phyloP scores from a whole-genome alignment of 768 basidiomycete genomes.

The Cantharellus cinnabarinus region DNA sequence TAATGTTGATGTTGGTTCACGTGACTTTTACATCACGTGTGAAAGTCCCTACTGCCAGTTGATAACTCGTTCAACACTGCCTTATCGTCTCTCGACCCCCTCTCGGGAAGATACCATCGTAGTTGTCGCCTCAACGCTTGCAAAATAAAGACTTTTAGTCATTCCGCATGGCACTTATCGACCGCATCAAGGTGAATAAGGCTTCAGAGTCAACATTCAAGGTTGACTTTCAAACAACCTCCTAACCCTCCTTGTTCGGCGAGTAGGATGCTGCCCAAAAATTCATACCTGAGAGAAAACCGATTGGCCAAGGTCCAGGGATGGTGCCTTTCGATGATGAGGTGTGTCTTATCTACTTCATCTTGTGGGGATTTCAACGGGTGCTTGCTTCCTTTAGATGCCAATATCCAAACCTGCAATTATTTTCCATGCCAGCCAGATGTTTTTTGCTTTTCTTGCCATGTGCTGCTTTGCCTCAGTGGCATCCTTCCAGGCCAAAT shows the following conservation, averaged over 20 bases:
- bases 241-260: neutral
- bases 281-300: neutral
- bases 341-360: neutral
- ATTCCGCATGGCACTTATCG: neutral
- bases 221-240: neutral
- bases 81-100: neutral
- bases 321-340: neutral
- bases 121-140: neutral
- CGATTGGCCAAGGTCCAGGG: neutral
- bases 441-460: conserved; percentile 83
- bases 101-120: neutral
- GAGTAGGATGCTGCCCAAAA: neutral
- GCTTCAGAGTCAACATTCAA: neutral
- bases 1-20: neutral
- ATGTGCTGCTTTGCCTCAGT: conserved; percentile 85
- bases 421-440: conserved; percentile 53
- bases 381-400: conserved; percentile 31
- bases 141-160: neutral
- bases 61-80: neutral
- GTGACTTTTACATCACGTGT: neutral
- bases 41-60: neutral
- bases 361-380: neutral
- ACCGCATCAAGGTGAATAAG: neutral
- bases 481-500: conserved; percentile 73
- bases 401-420: conserved; percentile 71